A percentile compares a stretch with the other conserved stretches of the same genome.
These are phyloP conservation scores for Mariannaea elegans DNA, from an alignment of 2,329 filamentous ascomycete species.

Conservation along the genomic window DNA sequence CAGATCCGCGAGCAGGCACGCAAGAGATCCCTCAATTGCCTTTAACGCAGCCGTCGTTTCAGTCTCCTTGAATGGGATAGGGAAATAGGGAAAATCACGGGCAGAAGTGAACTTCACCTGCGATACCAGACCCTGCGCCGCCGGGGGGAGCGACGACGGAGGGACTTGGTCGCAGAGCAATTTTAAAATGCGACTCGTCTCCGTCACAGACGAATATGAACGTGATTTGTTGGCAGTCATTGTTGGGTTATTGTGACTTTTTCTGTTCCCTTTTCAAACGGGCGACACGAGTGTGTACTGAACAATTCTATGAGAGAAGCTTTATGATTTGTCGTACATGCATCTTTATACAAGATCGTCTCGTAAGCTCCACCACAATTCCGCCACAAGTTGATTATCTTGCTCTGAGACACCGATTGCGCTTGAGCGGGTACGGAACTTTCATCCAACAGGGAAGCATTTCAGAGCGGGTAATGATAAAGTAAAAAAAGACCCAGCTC, in stretches of 20 bases:
- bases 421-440: neutral
- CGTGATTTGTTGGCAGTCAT: conserved; percentile 19
- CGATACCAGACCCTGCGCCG: conserved; percentile 33
- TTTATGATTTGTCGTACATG: neutral
- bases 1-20: conserved; percentile 43
- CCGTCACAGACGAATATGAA: conserved; percentile 32
- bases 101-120: conserved; percentile 46
- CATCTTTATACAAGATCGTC: conserved; percentile 20
- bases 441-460: neutral
- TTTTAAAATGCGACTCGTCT: conserved; percentile 33
- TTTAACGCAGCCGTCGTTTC: conserved; percentile 55
- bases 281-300: conserved; percentile 4
- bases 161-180: conserved; percentile 39
- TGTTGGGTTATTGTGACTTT: neutral
- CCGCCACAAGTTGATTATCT: neutral
- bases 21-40: conserved; percentile 51
- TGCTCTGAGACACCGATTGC: conserved; percentile 3
- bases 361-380: conserved; percentile 9
- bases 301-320: neutral
- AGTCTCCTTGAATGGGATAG: conserved; percentile 58
- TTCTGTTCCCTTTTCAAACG: neutral
- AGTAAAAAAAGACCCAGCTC: neutral
- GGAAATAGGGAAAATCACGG: conserved; percentile 53
- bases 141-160: conserved; percentile 40
- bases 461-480: conserved; percentile 9